These are phyloP conservation scores for Boletellus ananas DNA, from an alignment of 768 basidiomycete genomes.

Conservation along the genomic window DNA sequence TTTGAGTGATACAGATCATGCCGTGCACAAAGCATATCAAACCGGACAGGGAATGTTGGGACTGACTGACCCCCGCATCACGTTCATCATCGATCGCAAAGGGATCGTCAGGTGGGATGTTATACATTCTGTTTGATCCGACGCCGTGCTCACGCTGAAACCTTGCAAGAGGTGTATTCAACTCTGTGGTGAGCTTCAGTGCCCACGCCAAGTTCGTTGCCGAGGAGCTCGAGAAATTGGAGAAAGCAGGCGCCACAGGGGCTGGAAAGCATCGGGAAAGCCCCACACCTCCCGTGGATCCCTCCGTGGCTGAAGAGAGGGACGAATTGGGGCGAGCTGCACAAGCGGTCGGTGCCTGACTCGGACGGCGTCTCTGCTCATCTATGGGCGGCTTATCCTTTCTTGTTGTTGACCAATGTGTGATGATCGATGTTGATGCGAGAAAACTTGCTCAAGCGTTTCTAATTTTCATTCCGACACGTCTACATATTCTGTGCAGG, in stretches of 20 bases:
- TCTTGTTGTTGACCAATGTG: neutral
- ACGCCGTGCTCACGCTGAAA: slow-evolving; percentile 2
- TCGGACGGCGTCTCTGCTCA: neutral
- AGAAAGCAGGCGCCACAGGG: slow-evolving; percentile 7
- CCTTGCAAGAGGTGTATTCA: slow-evolving; percentile 49
- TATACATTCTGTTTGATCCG: neutral
- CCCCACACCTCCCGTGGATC: slow-evolving; percentile 1
- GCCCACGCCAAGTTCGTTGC: slow-evolving; percentile 71
- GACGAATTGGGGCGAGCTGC: slow-evolving; percentile 23
- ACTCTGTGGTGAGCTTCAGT: slow-evolving; percentile 56
- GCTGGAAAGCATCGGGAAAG: neutral
- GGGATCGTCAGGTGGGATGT: slow-evolving; percentile 58
- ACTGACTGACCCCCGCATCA: slow-evolving; percentile 58
- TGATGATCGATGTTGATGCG: neutral
- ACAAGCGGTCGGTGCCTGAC: slow-evolving; percentile 15
- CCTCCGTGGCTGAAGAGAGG: slow-evolving; percentile 9
- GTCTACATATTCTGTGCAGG: neutral
- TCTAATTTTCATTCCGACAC: neutral
- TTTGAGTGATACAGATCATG: slow-evolving; percentile 65
- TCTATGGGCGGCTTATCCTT: neutral
- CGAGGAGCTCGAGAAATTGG: slow-evolving; percentile 56
- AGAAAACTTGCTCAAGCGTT: neutral
- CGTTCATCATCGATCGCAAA: slow-evolving; percentile 71
- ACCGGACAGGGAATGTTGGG: slow-evolving; percentile 70
- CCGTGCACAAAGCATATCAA: slow-evolving; percentile 58